phyloP scores from a whole-genome alignment of 768 basidiomycete genomes.

The Tricholoma flavovirens region DNA sequence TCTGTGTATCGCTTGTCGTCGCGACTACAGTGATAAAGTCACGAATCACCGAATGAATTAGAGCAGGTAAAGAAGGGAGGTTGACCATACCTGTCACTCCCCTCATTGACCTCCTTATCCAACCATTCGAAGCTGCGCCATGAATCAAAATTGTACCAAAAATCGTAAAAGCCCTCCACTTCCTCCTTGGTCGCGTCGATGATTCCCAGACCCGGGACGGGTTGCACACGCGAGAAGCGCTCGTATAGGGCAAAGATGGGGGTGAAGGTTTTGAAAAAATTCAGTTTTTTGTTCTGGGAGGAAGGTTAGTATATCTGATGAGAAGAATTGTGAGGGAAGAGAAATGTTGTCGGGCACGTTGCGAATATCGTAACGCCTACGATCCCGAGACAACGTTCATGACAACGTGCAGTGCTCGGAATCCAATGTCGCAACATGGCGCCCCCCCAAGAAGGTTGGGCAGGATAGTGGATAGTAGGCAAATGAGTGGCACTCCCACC shows the following conservation, averaged over 20 bases:
- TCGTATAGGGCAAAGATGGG: constrained; percentile 89
- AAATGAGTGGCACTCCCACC: constrained; percentile 17
- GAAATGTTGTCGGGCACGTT: not conserved
- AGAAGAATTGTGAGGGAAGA: not conserved
- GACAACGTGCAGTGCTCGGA: not conserved
- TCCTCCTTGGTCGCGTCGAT: constrained; percentile 68
- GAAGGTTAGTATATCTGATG: not conserved
- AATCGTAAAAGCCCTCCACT: constrained; percentile 94
- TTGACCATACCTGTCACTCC: constrained; percentile 73
- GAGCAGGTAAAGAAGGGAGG: not conserved
- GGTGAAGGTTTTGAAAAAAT: constrained; percentile 69
- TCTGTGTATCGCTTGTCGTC: constrained; percentile 99
- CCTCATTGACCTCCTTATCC: constrained; percentile 98
- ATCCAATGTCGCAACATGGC: not conserved
- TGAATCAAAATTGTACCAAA: constrained; percentile 99
- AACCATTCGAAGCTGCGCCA: constrained; percentile 98
- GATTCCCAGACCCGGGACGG: constrained; percentile 76
- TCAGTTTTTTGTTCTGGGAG: constrained; percentile 39
- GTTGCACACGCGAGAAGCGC: constrained; percentile 84
- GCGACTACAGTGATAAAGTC: constrained; percentile 46
- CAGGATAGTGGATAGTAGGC: too few species aligned
- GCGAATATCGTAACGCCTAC: not conserved
- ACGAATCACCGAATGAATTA: not conserved
- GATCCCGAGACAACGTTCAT: too few species aligned
- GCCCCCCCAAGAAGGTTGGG: not conserved